These are phyloP conservation scores for Psilocybe azurescens DNA, from an alignment of 768 basidiomycete genomes.

Conservation along the genomic window DNA sequence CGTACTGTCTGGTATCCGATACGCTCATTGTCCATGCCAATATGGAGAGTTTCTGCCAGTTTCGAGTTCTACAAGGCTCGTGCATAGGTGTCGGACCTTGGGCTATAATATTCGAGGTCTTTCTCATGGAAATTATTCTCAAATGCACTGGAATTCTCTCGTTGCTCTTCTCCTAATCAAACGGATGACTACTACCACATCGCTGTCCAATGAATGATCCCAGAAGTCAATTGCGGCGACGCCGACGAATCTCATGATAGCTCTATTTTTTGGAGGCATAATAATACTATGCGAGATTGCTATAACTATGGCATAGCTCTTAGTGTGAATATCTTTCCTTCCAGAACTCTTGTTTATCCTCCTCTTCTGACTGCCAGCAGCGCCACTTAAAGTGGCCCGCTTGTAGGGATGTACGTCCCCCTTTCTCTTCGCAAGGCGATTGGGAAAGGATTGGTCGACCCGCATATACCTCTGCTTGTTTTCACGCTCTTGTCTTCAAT, in stretches of 20 bases:
- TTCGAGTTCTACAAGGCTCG: no score
- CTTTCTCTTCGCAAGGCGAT: neutral
- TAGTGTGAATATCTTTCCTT: neutral
- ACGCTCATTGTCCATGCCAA: neutral
- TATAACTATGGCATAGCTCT: neutral
- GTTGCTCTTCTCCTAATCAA: neutral
- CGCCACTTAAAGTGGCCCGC: neutral
- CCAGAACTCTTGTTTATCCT: neutral
- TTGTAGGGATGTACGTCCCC: neutral
- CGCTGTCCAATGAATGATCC: neutral
- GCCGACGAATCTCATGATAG: neutral
- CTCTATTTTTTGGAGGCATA: neutral
- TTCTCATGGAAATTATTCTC: neutral
- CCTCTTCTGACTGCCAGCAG: neutral
- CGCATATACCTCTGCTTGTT: constrained; percentile 8
- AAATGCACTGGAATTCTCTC: neutral
- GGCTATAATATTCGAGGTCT: no score
- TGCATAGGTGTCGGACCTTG: no score
- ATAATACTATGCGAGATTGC: neutral
- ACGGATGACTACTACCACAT: neutral
- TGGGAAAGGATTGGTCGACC: neutral
- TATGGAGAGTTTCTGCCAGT: neutral
- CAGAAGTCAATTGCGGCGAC: neutral
- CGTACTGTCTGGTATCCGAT: neutral
- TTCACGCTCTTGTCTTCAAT: constrained; percentile 6